A percentile compares a stretch with the other conserved stretches of the same genome.
These are phyloP conservation scores for Botryotinia calthae DNA, from an alignment of 2,329 filamentous ascomycete species.

Conservation along the genomic window DNA sequence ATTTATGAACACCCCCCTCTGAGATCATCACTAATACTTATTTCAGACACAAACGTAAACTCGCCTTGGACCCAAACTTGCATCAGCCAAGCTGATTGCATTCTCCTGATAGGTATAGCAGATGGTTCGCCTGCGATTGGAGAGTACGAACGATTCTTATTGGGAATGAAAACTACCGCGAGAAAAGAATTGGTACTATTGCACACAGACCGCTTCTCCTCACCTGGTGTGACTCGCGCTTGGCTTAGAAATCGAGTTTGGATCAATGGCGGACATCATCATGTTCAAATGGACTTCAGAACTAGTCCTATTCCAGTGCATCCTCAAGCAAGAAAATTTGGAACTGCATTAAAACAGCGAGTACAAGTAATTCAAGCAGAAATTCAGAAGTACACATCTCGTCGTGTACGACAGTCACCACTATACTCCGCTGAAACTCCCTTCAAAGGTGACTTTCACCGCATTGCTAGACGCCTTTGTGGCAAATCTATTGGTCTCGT, in stretches of 20 bases:
- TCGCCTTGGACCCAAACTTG: slow-evolving; percentile 98
- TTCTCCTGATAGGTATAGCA: slow-evolving; percentile 85
- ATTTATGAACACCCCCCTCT: slow-evolving; percentile 32
- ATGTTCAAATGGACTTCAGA: slow-evolving; percentile 92
- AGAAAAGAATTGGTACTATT: slow-evolving; percentile 88
- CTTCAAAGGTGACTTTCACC: slow-evolving; percentile 95
- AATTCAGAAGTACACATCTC: slow-evolving; percentile 95
- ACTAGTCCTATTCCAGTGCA: slow-evolving; percentile 73
- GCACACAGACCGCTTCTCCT: slow-evolving; percentile 84
- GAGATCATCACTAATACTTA: slow-evolving; percentile 6
- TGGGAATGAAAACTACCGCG: slow-evolving; percentile 96
- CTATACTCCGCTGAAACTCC: slow-evolving; percentile 89
- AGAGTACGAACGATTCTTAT: slow-evolving; percentile 92
- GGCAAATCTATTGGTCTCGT: slow-evolving; percentile 94
- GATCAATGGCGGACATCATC: slow-evolving; percentile 97
- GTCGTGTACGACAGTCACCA: slow-evolving; percentile 82
- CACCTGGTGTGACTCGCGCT: slow-evolving; percentile 76
- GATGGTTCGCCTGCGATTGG: slow-evolving; percentile 88
- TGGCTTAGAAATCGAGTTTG: slow-evolving; percentile 93
- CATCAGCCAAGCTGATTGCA: slow-evolving; percentile 94
- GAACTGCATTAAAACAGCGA: slow-evolving; percentile 82
- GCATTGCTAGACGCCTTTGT: slow-evolving; percentile 82
- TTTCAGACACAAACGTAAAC: slow-evolving; percentile 85
- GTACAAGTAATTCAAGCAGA: slow-evolving; percentile 95
- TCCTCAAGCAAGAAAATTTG: slow-evolving; percentile 72